Evolutionary conservation across 1,284 basidiomycete genomes (phyloP).

Genomic region (Sanghuangporus baumii): DNA sequence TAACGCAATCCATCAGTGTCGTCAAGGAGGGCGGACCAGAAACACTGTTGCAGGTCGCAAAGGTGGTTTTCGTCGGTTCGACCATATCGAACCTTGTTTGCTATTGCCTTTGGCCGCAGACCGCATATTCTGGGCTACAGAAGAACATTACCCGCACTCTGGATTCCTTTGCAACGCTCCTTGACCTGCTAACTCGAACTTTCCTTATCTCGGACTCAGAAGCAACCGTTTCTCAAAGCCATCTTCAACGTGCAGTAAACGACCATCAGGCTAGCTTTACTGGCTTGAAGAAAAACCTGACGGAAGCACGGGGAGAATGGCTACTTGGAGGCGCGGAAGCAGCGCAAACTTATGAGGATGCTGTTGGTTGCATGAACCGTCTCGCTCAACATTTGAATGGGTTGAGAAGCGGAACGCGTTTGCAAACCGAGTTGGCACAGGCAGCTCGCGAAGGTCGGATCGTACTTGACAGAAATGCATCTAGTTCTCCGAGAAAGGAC

Average conservation of each 20-base stretch:
- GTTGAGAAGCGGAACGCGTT: conserved; percentile 71
- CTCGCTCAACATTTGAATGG: conserved; percentile 90
- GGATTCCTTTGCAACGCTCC: conserved; percentile 80
- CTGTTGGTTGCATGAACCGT: conserved; percentile 76
- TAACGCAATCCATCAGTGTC: conserved; percentile 41
- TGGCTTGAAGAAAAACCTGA: conserved; percentile 75
- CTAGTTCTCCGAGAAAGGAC: conserved; percentile 14
- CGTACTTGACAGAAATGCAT: conserved; percentile 26
- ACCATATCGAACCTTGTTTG: conserved; percentile 81
- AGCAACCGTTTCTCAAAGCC: conserved; percentile 46
- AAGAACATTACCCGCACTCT: conserved; percentile 80
- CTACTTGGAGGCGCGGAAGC: conserved; percentile 39
- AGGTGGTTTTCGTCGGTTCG: conserved; percentile 77
- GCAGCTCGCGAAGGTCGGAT: conserved; percentile 56
- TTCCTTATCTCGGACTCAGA: conserved; percentile 53
- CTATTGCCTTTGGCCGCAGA: conserved; percentile 77
- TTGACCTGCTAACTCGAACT: conserved; percentile 73
- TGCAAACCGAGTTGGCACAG: conserved; percentile 77
- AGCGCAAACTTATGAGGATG: conserved; percentile 73
- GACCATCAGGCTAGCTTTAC: conserved; percentile 86
- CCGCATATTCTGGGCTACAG: conserved; percentile 81
- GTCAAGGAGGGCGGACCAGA: conserved; percentile 87
- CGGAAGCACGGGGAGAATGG: conserved; percentile 83
- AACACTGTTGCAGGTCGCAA: conserved; percentile 66
- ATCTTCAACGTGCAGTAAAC: conserved; percentile 70